Base-by-base conservation (phyloP, 2,329 filamentous ascomycete species). In the Calonectria montana region DNA sequence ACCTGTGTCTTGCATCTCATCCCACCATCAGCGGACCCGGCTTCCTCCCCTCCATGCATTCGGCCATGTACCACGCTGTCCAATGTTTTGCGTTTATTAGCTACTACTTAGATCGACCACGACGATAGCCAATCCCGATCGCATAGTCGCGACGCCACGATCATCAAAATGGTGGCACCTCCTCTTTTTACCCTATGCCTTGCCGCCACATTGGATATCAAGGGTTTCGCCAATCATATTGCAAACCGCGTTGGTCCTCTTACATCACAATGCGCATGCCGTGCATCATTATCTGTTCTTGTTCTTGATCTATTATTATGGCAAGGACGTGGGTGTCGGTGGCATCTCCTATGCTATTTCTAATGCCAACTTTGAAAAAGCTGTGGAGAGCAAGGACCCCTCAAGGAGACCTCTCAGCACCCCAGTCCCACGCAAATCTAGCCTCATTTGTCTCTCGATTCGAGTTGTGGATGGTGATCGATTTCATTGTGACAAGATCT, bases 241-340 rank as follows among this genome's bases (percentile, higher is more conserved):
- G 18, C 12, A 13, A 68, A 23, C 43, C 10, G 15, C 10, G 8
- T 13, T 15, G n/a, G 23, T 25, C 21, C 21, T 25, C 25, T 18
- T n/a, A 15, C 23, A n/a, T 27, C 65, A 18, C 62, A 53, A 47
- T 12, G 23, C 65, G 37, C 43, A 45, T 37, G 23, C 29, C 25
- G 23, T 31, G 50, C 35, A 53, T 39, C n/a, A 23, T 43, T 31
- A 43, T 29, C 31, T 41, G 45, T 18, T 48, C 35, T 53, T 39
- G 23, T 39, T 63, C 15, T 25, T 12, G 7, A 63, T 55, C 35
- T 10, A 63, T n/a, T 2, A 12, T 41, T 8, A 45, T 13, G 16
- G 25, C 65, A 53, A 50, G 35, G 45, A 31, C 57, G 35, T 68
- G 57, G 55, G 65, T 62, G 29, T 62, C 65, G 31, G 45, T 53